Conservation (phyloP, 306 rosid species). For the Ochetophila trinervis region DNA sequence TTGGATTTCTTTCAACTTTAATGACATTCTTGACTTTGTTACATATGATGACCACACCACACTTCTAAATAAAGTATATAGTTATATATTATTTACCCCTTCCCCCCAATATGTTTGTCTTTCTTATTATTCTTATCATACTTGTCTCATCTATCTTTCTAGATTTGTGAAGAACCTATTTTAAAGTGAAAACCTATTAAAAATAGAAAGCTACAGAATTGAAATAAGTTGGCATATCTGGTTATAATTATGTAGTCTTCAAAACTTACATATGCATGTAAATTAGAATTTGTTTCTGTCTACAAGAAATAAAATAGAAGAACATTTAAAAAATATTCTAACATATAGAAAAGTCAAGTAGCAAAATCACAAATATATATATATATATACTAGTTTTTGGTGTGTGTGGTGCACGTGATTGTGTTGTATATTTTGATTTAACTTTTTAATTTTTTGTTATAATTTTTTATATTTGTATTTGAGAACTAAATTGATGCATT, state of each 20-base stretch:
- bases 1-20: conserved; percentile 64
- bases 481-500: no score
- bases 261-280: background rate
- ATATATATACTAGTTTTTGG: no score
- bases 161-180: conserved; percentile 65
- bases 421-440: no score
- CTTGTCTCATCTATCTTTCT: conserved; percentile 19
- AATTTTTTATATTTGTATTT: no score
- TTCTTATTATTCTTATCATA: background rate
- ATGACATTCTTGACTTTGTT: conserved; percentile 62
- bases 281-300: conserved; percentile 11
- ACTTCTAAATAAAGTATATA: conserved; percentile 57
- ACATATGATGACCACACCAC: conserved; percentile 37
- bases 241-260: background rate
- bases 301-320: no score
- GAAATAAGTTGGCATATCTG: conserved; percentile 49
- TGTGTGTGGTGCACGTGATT: no score
- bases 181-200: conserved; percentile 79
- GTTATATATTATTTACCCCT: background rate
- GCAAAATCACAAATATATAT: no score
- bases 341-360: no score
- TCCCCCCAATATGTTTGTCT: background rate
- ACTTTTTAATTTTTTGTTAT: no score
- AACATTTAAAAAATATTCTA: no score
- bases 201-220: conserved; percentile 86